phyloP scores from a whole-genome alignment of 1,139 yeast genomes.

The Saccharomycopsis phalli region DNA sequence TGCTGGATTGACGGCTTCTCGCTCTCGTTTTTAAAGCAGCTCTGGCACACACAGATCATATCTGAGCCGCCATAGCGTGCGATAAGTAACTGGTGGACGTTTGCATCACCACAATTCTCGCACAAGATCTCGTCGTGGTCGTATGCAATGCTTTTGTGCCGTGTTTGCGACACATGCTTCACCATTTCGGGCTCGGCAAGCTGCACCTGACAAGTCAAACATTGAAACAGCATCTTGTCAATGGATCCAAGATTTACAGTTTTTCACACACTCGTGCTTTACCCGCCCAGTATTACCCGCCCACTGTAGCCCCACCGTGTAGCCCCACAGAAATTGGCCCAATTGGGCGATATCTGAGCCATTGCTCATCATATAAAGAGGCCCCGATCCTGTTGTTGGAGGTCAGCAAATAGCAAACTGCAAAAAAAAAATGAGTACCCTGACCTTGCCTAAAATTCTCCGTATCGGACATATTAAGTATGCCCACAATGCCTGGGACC shows the following conservation, averaged over 20 bases:
- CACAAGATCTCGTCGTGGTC: conserved; percentile 41
- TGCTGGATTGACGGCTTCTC: conserved; percentile 44
- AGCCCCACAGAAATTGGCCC: too few species aligned
- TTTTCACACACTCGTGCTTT: too few species aligned
- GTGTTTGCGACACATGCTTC: conserved; percentile 42
- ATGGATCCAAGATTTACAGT: too few species aligned
- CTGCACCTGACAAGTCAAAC: conserved; percentile 27
- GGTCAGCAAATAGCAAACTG: too few species aligned
- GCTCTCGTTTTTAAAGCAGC: conserved; percentile 36
- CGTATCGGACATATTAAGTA: conserved; percentile 46
- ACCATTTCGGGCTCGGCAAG: conserved; percentile 28
- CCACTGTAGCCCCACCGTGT: too few species aligned
- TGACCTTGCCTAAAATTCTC: conserved; percentile 43
- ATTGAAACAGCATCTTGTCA: too few species aligned
- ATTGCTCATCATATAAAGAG: too few species aligned
- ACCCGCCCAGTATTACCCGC: too few species aligned
- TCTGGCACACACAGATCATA: conserved; percentile 42
- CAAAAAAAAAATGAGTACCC: too few species aligned
- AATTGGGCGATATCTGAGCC: too few species aligned
- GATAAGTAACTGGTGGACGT: conserved; percentile 45
- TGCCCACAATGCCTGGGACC: conserved; percentile 51
- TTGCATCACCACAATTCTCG: conserved; percentile 47
- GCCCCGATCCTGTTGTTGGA: too few species aligned
- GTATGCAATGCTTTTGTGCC: conserved; percentile 42
- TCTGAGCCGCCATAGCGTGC: conserved; percentile 48